Evolutionary conservation across 495 filamentous ascomycete genomes (phyloP).

Genomic region (Xylaria telfairii): DNA sequence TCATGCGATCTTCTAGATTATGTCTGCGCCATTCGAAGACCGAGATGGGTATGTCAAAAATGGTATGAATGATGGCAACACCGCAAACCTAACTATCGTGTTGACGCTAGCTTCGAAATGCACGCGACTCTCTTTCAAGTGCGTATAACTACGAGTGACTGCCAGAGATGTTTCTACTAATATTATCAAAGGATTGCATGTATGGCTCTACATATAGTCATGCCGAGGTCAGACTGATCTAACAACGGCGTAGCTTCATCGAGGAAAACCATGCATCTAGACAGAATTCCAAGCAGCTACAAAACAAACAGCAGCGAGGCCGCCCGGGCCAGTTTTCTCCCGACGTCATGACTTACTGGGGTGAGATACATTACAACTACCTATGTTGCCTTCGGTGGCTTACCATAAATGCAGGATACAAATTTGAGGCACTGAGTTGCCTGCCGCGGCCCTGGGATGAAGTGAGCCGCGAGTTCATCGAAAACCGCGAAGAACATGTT

Average conservation of each 20-base stretch:
- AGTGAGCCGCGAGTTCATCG: slow-evolving; percentile 75
- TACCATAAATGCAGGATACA: slow-evolving; percentile 71
- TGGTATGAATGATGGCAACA: slow-evolving; percentile 22
- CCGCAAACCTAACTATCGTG: not conserved
- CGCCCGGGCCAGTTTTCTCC: slow-evolving; percentile 54
- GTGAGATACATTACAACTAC: slow-evolving; percentile 35
- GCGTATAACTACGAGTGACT: slow-evolving; percentile 38
- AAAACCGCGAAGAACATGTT: slow-evolving; percentile 68
- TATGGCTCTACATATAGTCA: slow-evolving; percentile 50
- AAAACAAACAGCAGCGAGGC: slow-evolving; percentile 67
- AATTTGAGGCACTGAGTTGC: slow-evolving; percentile 88
- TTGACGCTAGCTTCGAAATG: slow-evolving; percentile 80
- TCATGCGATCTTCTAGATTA: slow-evolving; percentile 62
- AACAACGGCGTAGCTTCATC: slow-evolving; percentile 70
- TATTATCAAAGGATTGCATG: slow-evolving; percentile 71
- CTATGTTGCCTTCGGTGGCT: not conserved
- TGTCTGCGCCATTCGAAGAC: slow-evolving; percentile 81
- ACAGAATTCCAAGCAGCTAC: slow-evolving; percentile 57
- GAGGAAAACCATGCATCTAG: slow-evolving; percentile 85
- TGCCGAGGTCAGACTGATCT: slow-evolving; percentile 24
- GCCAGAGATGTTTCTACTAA: slow-evolving; percentile 11
- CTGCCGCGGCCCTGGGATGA: slow-evolving; percentile 74
- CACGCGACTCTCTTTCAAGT: slow-evolving; percentile 91
- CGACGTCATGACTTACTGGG: slow-evolving; percentile 65
- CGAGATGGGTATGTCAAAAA: slow-evolving; percentile 70